These are phyloP conservation scores for Lentinula sp. DNA, from an alignment of 768 basidiomycete genomes.

Conservation along the genomic window DNA sequence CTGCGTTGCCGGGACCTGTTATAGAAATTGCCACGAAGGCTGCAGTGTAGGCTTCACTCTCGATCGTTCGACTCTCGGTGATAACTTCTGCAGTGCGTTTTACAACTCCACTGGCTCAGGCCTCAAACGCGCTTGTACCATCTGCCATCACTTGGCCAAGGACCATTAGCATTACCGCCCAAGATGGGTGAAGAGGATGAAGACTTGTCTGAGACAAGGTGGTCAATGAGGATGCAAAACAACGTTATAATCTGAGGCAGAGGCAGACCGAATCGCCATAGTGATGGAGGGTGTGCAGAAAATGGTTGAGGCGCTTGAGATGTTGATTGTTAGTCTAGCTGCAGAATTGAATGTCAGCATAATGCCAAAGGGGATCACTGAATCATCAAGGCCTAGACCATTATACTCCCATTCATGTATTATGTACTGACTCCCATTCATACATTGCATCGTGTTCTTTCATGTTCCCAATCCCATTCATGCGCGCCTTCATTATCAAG, in stretches of 20 bases:
- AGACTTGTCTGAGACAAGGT: neutral
- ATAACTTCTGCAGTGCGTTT: conserved; percentile 6
- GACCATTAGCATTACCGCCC: conserved; percentile 11
- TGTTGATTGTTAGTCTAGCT: conserved; percentile 11
- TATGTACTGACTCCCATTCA: too few relatives aligned
- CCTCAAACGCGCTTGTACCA: neutral
- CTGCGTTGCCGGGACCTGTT: conserved; percentile 9
- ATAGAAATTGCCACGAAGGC: conserved; percentile 9
- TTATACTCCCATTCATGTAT: too few relatives aligned
- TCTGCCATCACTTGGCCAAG: conserved; percentile 9
- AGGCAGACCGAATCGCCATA: neutral
- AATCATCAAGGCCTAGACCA: too few relatives aligned
- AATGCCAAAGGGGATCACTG: too few relatives aligned
- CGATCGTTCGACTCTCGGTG: conserved; percentile 5
- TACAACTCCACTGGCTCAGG: neutral
- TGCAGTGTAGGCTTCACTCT: conserved; percentile 7
- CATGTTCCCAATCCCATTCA: too few relatives aligned
- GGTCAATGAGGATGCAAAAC: conserved; percentile 13
- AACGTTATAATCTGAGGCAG: conserved; percentile 6
- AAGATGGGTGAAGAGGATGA: conserved; percentile 9
- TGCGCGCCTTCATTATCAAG: too few relatives aligned
- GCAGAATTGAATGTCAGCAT: conserved; percentile 6
- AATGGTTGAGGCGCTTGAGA: conserved; percentile 1
- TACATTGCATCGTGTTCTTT: too few relatives aligned
- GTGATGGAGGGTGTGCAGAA: conserved; percentile 2